Conservation (phyloP, 352 stramenopile species). For the Pythium utonaiense region DNA sequence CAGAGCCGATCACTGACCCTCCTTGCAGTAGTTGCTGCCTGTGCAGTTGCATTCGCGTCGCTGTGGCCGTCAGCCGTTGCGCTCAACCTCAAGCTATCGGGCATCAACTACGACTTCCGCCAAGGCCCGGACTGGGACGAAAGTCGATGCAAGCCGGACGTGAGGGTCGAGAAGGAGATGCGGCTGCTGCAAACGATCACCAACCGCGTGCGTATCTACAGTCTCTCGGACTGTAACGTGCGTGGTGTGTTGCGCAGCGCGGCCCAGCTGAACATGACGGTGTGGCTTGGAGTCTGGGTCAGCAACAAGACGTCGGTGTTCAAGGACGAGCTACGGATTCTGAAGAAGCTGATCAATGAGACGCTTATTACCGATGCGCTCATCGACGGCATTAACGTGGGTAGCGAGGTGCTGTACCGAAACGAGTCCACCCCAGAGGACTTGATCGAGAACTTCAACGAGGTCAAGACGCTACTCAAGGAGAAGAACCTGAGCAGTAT, state of each 20-base stretch:
- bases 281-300: constrained; percentile 86
- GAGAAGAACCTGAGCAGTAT: constrained; percentile 51
- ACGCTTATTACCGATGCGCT: constrained; percentile 57
- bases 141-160: constrained; percentile 61
- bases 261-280: constrained; percentile 61
- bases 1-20: not conserved
- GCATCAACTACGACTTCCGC: constrained; percentile 83
- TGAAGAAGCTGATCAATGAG: constrained; percentile 54
- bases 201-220: constrained; percentile 77
- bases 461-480: constrained; percentile 65
- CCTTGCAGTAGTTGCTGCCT: constrained; percentile 2
- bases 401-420: constrained; percentile 76
- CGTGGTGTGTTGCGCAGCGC: constrained; percentile 52
- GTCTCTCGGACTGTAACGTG: constrained; percentile 75
- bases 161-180: constrained; percentile 52
- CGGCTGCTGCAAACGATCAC: constrained; percentile 54
- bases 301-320: constrained; percentile 60
- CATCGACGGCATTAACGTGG: constrained; percentile 78
- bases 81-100: constrained; percentile 74
- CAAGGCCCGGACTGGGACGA: constrained; percentile 72
- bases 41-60: constrained; percentile 19
- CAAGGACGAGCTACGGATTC: constrained; percentile 46
- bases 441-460: constrained; percentile 64
- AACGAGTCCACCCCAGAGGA: constrained; percentile 63
- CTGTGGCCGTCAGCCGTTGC: constrained; percentile 32